Evolutionary conservation across 495 filamentous ascomycete species (phyloP), one percentile per base, ranked within the genome.

Genomic region (Eremomyces bilateralis): DNA sequence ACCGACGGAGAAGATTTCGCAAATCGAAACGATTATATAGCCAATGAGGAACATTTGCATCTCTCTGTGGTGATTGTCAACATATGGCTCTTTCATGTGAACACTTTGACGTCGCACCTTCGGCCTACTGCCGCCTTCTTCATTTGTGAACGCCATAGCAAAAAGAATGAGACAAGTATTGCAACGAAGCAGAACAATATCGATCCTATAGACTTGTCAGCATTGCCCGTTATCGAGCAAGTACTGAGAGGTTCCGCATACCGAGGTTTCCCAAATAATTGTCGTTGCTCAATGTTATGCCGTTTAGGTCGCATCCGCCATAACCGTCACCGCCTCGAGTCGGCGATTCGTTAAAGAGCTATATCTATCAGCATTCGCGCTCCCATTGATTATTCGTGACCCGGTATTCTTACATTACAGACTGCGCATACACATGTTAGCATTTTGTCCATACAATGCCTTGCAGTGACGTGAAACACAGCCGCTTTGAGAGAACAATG

Each of bases 41-140:
- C 77, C 75, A 15, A 81, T 28, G 16, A 99, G 62, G 55, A 95
- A 93, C 25, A 93, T 50, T 66, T 99, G 88, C 59, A 95, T 95
- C 48, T 99, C 88, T 53, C 88, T 94, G 44, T 43, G 15, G 3
- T 11, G 4, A 12, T 28, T 38, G 20, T 22, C 4, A 15, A 11
- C 10, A 13, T 27, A 5, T 6, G 19, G 16, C 20, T n/a, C 10
- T 24, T 4, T 15, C 13, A 13, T 11, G 15, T 4, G 20, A n/a
- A 29, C 19, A 27, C 8, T 31, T 5, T 16, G 13, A 21, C 18
- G 34, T 27, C 60, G 40, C 58, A 91, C 85, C 85, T 80, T 58
- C 88, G 64, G 25, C 88, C 88, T 30, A 99, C 88, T 34, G 88
- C 88, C 40, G 88, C 88, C 52, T 76, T 70, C 61, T 99, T 99